phyloP scores from a whole-genome alignment of 169 alveolate genomes.

The Theileria annulata region DNA sequence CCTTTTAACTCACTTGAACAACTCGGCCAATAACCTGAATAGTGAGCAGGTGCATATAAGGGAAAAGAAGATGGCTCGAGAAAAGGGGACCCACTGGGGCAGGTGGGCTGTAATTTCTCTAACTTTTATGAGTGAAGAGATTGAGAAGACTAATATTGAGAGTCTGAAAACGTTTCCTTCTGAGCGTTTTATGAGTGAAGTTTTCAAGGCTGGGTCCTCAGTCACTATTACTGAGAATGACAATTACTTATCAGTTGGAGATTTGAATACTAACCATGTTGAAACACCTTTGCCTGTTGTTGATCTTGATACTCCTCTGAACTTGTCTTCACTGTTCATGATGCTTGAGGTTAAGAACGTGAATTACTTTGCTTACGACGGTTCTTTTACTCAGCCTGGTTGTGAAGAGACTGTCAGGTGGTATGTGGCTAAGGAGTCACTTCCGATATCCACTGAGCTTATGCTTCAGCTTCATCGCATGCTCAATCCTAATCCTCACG shows the following conservation, averaged over 20 bases:
- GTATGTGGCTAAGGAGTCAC: conserved; percentile 83
- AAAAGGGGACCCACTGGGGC: conserved; percentile 52
- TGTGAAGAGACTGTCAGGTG: conserved; percentile 82
- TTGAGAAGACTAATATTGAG: conserved; percentile 72
- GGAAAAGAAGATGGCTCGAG: conserved; percentile 54
- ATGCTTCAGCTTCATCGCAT: conserved; percentile 80
- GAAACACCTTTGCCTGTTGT: conserved; percentile 60
- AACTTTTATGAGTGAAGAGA: conserved; percentile 84
- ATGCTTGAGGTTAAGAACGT: conserved; percentile 79
- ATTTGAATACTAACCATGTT: conserved; percentile 21
- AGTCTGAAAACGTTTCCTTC: conserved; percentile 79
- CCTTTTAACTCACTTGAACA: conserved; percentile 50
- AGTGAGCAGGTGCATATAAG: conserved; percentile 47
- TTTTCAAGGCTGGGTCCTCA: conserved; percentile 64
- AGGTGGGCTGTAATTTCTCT: conserved; percentile 82
- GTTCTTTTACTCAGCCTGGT: conserved; percentile 79
- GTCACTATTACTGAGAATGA: conserved; percentile 51
- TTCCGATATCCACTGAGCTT: conserved; percentile 82
- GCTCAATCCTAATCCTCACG: conserved; percentile 70
- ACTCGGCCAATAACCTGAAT: conserved; percentile 34
- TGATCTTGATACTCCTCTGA: conserved; percentile 70
- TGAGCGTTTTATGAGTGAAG: conserved; percentile 75
- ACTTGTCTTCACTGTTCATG: conserved; percentile 78
- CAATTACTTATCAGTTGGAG: conserved; percentile 30
- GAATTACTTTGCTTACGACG: conserved; percentile 81